A percentile compares a stretch with the other conserved stretches of the same genome.
Evolutionary conservation across 2,329 filamentous ascomycete genomes (phyloP).

Genomic region (Cytospora chrysosperma): DNA sequence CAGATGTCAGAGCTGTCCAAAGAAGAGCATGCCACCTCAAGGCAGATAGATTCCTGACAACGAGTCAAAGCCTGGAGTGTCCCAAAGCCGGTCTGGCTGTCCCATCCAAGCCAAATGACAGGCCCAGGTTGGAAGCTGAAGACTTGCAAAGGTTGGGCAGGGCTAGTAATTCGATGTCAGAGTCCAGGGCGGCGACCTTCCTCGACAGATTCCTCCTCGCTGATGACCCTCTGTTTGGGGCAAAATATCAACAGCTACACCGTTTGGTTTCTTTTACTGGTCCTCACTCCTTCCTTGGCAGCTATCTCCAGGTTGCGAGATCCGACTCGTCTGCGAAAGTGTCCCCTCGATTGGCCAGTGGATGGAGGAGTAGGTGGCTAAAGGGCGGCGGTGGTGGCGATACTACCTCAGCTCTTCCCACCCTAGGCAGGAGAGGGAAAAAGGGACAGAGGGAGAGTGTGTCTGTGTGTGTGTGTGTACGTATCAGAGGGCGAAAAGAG

Average conservation of each 20-base stretch:
- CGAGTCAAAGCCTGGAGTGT: conserved; percentile 2
- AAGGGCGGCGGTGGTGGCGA: conserved; percentile 13
- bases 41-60: not conserved
- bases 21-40: not conserved
- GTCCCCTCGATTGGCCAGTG: conserved; percentile 14
- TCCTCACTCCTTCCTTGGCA: not conserved
- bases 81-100: not conserved
- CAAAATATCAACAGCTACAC: conserved; percentile 5
- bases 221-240: conserved; percentile 1
- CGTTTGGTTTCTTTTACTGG: conserved; percentile 6
- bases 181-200: conserved; percentile 2
- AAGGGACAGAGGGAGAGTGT: not conserved
- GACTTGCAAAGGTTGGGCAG: not conserved
- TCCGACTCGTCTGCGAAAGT: conserved; percentile 14
- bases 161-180: not conserved
- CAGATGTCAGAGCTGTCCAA: not conserved
- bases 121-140: conserved; percentile 3
- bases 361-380: conserved; percentile 12
- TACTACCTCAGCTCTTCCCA: conserved; percentile 16
- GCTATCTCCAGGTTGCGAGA: conserved; percentile 9
- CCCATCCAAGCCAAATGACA: conserved; percentile 3
- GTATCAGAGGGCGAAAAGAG: not conserved
- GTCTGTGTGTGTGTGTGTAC: too few relatives aligned
- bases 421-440: not conserved
- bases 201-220: not conserved